Base-by-base conservation (phyloP, 495 filamentous ascomycete species). In the Aspergillus biplanus region DNA sequence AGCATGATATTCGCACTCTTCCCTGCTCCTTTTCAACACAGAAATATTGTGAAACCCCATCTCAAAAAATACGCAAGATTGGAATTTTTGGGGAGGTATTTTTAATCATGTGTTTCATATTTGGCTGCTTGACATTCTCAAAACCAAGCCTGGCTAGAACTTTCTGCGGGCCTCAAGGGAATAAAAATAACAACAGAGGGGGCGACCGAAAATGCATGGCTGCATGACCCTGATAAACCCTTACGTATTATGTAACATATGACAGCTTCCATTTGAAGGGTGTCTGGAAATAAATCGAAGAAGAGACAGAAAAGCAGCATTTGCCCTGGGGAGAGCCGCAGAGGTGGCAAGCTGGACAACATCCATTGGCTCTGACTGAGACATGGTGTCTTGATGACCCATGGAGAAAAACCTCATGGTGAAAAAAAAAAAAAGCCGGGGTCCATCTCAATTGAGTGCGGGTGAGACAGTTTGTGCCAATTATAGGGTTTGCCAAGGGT, bases 401-500 rank as follows among this genome's bases (percentile, higher is more conserved):
- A 33, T 46, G 15, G 47, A 54, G 56, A 58, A 56, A 44, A 44
- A 27, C 33, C 39, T 44, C 44, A 16, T 50, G 33, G 56, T 54
- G 15, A 48, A 21, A 7, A 49, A n/a, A 8, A 27, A 6, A 7
- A 50, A 4, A 31, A 18, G 47, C 47, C 47, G 47, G 47, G 47
- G 47, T 18, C 16, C 47, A 7, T 35, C 44, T 44, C 34, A 34
- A 21, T 35, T 16, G 11, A 55, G 49, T 44, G 48, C 21, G 60
- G 18, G 55, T 64, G 62, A 64, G 62, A 64, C 62, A 64, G 46
- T 52, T 13, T 56, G 37, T 64, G 62, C 57, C 57, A 64, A 59
- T 64, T 64, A 58, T 63, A 63, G 59, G 59, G 61, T 63, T 54
- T 56, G 37, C 34, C 52, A 42, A 67, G 65, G 61, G 65, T 64